Percentiles rank a stretch among this genome's conserved stretches.
These are phyloP conservation scores for Monosporascus sp. DNA, from an alignment of 2,329 filamentous ascomycete genomes.

Conservation along the genomic window DNA sequence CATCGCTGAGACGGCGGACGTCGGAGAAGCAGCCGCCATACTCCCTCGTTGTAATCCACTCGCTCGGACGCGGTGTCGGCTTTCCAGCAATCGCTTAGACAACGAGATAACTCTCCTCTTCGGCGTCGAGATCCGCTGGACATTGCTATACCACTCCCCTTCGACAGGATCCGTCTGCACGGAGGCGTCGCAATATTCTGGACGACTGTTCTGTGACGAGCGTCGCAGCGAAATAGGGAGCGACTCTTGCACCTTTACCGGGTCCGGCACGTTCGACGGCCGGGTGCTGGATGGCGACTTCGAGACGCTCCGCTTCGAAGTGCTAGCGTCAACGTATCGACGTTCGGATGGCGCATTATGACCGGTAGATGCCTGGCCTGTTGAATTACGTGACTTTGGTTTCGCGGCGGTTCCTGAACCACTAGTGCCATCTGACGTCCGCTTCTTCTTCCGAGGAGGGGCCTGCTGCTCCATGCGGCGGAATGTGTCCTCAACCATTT, in stretches of 20 bases:
- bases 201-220: slow-evolving; percentile 31
- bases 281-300: slow-evolving; percentile 41
- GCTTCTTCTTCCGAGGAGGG: slow-evolving; percentile 57
- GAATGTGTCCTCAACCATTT: slow-evolving; percentile 60
- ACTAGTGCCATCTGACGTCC: slow-evolving; percentile 48
- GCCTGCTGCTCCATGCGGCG: slow-evolving; percentile 56
- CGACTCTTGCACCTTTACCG: slow-evolving; percentile 23
- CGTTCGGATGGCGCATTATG: slow-evolving; percentile 30
- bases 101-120: slow-evolving; percentile 48
- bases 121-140: slow-evolving; percentile 28
- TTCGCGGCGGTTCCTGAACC: slow-evolving; percentile 28
- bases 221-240: slow-evolving; percentile 28
- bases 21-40: slow-evolving; percentile 19
- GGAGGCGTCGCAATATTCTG: slow-evolving; percentile 43
- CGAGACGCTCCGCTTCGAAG: slow-evolving; percentile 45
- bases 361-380: slow-evolving; percentile 9
- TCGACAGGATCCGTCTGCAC: slow-evolving; percentile 52
- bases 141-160: slow-evolving; percentile 46
- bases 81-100: slow-evolving; percentile 47
- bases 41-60: slow-evolving; percentile 34
- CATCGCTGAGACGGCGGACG: slow-evolving; percentile 23
- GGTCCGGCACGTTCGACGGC: slow-evolving; percentile 31
- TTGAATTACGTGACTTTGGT: slow-evolving; percentile 27
- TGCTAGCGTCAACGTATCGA: slow-evolving; percentile 48
- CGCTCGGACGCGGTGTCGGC: slow-evolving; percentile 36